Evolutionary conservation across 257 asterid genomes (phyloP), one percentile per base, ranked within the genome.

Genomic region (Penstemon eatonii): DNA sequence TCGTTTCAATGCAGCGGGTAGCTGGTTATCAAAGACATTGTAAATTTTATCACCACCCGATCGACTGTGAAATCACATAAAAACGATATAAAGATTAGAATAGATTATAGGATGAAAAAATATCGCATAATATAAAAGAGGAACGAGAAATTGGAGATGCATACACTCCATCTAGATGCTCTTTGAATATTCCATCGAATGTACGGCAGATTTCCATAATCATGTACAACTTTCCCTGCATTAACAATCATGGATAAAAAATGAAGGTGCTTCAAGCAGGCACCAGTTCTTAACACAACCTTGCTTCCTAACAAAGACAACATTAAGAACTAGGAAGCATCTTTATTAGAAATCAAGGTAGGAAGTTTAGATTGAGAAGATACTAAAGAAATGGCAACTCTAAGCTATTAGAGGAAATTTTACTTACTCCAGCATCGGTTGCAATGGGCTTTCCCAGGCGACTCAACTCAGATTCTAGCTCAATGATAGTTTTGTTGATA

Each of bases 31-130:
- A 53, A 93, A 93, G 67, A 93, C 95, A 58, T 87, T 78, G 71
- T 93, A 93, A 70, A 93, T 81, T 84, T 93, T 93, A 73, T 93
- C 99, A 78, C 99, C 99, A 66, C 99, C 99, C 13, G 99, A 86
- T 66, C 99, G 99, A 65, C 99, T 93, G 96, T 82, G 79, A 58
- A 68, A 74, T 66, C 50, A 68, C 15, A 38, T 56, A 77, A 43
- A 46, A 69, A 19, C 58, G 25, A 74, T 38, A 64, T 64, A 39
- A 62, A 65, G 42, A 68, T 54, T 56, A 86, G 13, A 63, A 52
- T 7, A 37, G 61, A 43, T 66, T 10, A 50, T 38, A 49, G 73
- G 45, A 66, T 19, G 12, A 56, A 62, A 60, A 11, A n/a, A 60
- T 15, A 39, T 42, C 13, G 36, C 55, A 10, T 18, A 13, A 1